Conservation (phyloP, 148 eudicot genomes). For the Arbutus unedo region DNA sequence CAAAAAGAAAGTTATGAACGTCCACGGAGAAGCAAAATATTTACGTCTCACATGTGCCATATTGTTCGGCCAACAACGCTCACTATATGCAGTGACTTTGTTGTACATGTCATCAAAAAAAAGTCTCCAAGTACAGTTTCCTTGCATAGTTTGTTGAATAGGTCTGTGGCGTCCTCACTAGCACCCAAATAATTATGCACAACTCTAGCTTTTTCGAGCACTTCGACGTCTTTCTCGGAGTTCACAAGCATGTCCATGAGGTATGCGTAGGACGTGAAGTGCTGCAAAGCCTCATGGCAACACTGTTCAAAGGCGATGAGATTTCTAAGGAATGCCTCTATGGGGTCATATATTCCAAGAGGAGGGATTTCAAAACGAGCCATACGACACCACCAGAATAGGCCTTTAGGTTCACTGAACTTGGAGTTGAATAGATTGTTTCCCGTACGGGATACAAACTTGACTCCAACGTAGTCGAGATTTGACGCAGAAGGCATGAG, state of each 20-base stretch:
- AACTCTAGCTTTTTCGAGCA: too few species aligned
- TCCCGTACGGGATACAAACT: not conserved
- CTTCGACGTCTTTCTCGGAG: too few species aligned
- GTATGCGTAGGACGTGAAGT: too few species aligned
- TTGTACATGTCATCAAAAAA: not conserved
- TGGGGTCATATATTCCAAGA: not conserved
- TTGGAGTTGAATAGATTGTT: not conserved
- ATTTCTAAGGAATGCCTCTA: not conserved
- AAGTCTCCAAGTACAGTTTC: not conserved
- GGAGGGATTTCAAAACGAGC: not conserved
- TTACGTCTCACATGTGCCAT: not conserved
- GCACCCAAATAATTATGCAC: too few species aligned
- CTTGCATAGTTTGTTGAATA: too few species aligned
- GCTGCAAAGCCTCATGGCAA: too few species aligned
- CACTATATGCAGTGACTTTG: not conserved
- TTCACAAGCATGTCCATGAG: too few species aligned
- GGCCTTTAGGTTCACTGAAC: not conserved
- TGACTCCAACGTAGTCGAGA: not conserved
- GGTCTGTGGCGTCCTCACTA: too few species aligned
- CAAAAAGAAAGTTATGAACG: not conserved
- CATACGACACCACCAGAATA: not conserved
- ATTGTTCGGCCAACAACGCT: not conserved
- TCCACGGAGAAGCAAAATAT: not conserved
- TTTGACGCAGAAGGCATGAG: not conserved
- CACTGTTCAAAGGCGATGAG: too few species aligned